A percentile compares a stretch with the other conserved stretches of the same genome.
Evolutionary conservation across 768 basidiomycete genomes (phyloP).

Genomic region (Tylopilus vinaceipallidus): DNA sequence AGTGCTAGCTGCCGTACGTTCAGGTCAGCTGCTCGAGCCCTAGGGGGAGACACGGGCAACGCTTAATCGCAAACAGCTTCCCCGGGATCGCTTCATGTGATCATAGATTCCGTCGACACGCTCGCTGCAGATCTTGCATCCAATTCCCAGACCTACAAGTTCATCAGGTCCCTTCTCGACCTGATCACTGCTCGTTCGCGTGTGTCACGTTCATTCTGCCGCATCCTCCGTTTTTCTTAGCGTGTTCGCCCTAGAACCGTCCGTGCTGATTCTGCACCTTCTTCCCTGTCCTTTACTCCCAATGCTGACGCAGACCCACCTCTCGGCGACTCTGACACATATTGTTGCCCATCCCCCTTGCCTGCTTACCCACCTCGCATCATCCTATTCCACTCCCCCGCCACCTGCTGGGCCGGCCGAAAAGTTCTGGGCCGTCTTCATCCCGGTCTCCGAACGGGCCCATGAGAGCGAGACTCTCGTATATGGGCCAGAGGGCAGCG

Average conservation of each 20-base stretch:
- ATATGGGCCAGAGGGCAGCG: conserved; percentile 54
- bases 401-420: conserved; percentile 57
- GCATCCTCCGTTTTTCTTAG: conserved; percentile 9
- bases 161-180: conserved; percentile 47
- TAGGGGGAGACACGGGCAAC: neutral
- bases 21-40: conserved; percentile 30
- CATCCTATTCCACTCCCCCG: conserved; percentile 68
- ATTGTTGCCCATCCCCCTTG: conserved; percentile 67
- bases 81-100: conserved; percentile 51
- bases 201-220: conserved; percentile 29
- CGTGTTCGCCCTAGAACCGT: conserved; percentile 38
- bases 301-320: conserved; percentile 55
- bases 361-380: conserved; percentile 66
- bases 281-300: conserved; percentile 49
- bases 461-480: conserved; percentile 60
- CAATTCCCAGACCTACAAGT: conserved; percentile 47
- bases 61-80: conserved; percentile 33
- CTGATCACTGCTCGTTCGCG: conserved; percentile 48
- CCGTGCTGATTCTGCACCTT: conserved; percentile 60
- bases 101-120: conserved; percentile 74
- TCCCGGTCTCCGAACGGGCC: conserved; percentile 61
- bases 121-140: conserved; percentile 59
- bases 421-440: conserved; percentile 81
- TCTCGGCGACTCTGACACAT: conserved; percentile 64
- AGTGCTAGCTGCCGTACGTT: conserved; percentile 42